Evolutionary conservation across 306 rosid species (phyloP), one percentile per base, ranked within the genome.

Genomic region (Cyamopsis tetragonoloba): DNA sequence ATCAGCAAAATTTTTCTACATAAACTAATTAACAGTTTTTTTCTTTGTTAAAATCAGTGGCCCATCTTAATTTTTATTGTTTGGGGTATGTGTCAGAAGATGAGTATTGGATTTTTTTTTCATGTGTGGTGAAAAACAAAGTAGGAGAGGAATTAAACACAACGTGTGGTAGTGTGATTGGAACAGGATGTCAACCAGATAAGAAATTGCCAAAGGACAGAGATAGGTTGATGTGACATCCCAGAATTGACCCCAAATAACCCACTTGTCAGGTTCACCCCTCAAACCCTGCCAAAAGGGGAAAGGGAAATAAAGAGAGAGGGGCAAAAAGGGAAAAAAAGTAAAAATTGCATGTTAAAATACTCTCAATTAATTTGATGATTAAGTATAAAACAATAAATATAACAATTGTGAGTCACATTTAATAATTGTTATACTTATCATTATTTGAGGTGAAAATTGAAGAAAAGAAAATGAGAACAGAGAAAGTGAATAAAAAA

Each of bases 191-290:
- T 78, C 68, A 87, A 79, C 68, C 73, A 84, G 76, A 82, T 74
- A 86, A 86, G 84, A 79, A 73, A 87, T 89, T 77, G 68, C 53
- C 74, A 78, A n/a, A 84, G 85, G 88, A 89, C 83, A 80, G 65
- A 66, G 85, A 84, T 84, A 77, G 49, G 66, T 80, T 80, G 91
- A 92, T 74, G 88, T 76, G 91, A 87, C 91, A 70, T 81, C 61
- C 77, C 63, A 54, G 73, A 70, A 84, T 74, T 84, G 85, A 84
- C 86, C 86, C 71, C 19, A 55, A 73, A 58, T 62, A 76, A 68
- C 77, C 86, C 80, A 79, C 85, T 79, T 72, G 84, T 79, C 81
- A 68, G 81, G 74, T 71, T 12, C 37, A 79, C 43, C 69, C 48
- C 69, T 61, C 47, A 35, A 62, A 68, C 77, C 57, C 80, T 43